phyloP scores from a whole-genome alignment of 192 early-diverging fungal genomes.

The Coemansia reversa region DNA sequence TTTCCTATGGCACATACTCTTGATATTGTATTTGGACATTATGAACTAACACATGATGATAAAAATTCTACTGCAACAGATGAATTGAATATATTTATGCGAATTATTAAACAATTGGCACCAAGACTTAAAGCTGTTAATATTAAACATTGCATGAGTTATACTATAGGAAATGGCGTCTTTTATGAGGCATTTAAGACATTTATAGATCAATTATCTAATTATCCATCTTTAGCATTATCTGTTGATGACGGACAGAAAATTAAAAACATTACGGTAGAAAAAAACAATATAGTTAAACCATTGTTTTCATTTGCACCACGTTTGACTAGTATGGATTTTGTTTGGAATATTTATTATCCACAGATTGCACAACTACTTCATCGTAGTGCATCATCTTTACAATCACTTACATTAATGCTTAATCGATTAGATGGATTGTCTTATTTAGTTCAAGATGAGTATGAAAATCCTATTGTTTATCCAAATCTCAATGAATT shows the following conservation, averaged over 20 bases:
- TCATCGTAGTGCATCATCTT: constrained; percentile 1
- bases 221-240: background rate
- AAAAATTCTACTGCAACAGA: background rate
- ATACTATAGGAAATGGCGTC: background rate
- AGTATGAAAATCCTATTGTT: background rate
- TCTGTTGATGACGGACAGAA: background rate
- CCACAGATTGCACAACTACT: constrained; percentile 9
- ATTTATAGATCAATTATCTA: background rate
- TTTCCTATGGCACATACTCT: constrained; percentile 1
- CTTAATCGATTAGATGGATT: constrained; percentile 10
- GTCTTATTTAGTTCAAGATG: background rate
- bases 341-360: constrained; percentile 16
- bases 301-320: background rate
- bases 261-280: background rate
- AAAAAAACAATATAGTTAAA: background rate
- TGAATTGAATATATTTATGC: background rate
- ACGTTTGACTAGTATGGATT: constrained; percentile 2
- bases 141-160: constrained; percentile 2
- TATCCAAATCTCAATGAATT: constrained; percentile 6
- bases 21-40: background rate
- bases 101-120: background rate
- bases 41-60: background rate
- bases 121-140: constrained; percentile 2
- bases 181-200: background rate
- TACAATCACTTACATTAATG: constrained; percentile 4